Percentiles rank a stretch among this genome's conserved stretches.
Conservation (phyloP, 306 rosid genomes). For the Ziziphus jujuba region DNA sequence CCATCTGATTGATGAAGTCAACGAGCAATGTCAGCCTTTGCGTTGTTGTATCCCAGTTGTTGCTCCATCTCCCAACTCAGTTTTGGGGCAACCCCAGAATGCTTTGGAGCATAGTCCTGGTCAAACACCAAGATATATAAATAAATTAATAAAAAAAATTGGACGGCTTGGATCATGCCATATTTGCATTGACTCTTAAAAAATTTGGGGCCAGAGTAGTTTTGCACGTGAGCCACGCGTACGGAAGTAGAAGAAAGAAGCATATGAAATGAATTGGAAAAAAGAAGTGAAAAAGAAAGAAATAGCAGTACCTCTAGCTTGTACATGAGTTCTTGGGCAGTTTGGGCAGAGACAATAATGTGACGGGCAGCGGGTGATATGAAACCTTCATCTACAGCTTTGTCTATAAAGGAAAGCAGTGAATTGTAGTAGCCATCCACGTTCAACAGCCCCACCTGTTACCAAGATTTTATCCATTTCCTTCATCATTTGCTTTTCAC, state of each 20-base stretch:
- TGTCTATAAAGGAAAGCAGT: constrained; percentile 82
- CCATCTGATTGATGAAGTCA: constrained; percentile 31
- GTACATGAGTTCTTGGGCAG: constrained; percentile 88
- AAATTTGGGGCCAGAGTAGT: neutral
- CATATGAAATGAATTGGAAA: neutral
- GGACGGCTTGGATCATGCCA: constrained; percentile 33
- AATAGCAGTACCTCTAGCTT: constrained; percentile 70
- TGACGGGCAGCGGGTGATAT: constrained; percentile 90
- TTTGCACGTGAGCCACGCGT: constrained; percentile 19
- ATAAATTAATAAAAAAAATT: neutral
- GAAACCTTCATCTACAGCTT: constrained; percentile 95
- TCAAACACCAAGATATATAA: constrained; percentile 6
- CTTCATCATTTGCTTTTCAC: neutral
- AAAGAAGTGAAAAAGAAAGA: neutral
- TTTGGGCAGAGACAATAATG: constrained; percentile 95
- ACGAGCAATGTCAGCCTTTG: constrained; percentile 75
- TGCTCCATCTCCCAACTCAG: constrained; percentile 94
- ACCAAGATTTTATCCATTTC: neutral
- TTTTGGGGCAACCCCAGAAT: constrained; percentile 56
- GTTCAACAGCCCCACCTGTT: constrained; percentile 88
- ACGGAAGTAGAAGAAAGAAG: neutral
- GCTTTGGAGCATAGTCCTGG: constrained; percentile 72
- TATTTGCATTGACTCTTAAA: neutral
- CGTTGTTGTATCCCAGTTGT: constrained; percentile 56
- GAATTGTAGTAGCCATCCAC: constrained; percentile 97